phyloP scores from a whole-genome alignment of 306 rosid species.

The Vicia faba region DNA sequence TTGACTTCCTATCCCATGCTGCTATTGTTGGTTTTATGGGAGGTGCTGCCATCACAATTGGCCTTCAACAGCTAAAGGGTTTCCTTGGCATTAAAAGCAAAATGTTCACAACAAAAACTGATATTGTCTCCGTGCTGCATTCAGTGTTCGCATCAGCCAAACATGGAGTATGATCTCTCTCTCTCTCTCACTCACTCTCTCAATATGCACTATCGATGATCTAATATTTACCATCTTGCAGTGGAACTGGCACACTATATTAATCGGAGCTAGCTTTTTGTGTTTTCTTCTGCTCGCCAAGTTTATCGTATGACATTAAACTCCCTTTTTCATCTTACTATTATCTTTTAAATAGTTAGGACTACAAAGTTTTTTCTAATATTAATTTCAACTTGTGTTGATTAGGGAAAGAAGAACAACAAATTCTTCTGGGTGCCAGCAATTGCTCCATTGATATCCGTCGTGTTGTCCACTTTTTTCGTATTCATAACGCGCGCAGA shows the following conservation, averaged over 20 bases:
- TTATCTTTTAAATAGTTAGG: slow-evolving; percentile 3
- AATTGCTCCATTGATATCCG: slow-evolving; percentile 87
- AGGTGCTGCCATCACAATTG: slow-evolving; percentile 96
- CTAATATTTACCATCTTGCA: slow-evolving; percentile 48
- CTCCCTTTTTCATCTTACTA: slow-evolving; percentile 8
- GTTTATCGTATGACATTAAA: slow-evolving; percentile 67
- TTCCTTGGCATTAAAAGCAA: slow-evolving; percentile 72
- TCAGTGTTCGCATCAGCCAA: slow-evolving; percentile 66
- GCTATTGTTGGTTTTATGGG: slow-evolving; percentile 99
- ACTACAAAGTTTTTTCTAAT: slow-evolving; percentile 37
- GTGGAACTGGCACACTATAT: slow-evolving; percentile 97
- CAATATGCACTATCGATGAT: not conserved
- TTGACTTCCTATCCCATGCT: slow-evolving; percentile 95
- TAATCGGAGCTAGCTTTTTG: slow-evolving; percentile 70
- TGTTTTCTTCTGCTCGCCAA: slow-evolving; percentile 70
- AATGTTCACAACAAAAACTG: slow-evolving; percentile 69
- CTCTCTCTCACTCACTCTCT: slow-evolving; percentile 21
- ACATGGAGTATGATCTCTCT: slow-evolving; percentile 68
- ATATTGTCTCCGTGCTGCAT: slow-evolving; percentile 68
- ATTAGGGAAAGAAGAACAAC: slow-evolving; percentile 85
- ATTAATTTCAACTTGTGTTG: slow-evolving; percentile 36
- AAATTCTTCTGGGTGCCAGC: slow-evolving; percentile 92
- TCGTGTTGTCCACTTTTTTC: slow-evolving; percentile 75
- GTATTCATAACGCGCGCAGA: slow-evolving; percentile 93
- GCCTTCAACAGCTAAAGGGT: slow-evolving; percentile 97